phyloP scores from a whole-genome alignment of 495 filamentous ascomycete genomes.

The Hyphodiscus hymeniophilus region DNA sequence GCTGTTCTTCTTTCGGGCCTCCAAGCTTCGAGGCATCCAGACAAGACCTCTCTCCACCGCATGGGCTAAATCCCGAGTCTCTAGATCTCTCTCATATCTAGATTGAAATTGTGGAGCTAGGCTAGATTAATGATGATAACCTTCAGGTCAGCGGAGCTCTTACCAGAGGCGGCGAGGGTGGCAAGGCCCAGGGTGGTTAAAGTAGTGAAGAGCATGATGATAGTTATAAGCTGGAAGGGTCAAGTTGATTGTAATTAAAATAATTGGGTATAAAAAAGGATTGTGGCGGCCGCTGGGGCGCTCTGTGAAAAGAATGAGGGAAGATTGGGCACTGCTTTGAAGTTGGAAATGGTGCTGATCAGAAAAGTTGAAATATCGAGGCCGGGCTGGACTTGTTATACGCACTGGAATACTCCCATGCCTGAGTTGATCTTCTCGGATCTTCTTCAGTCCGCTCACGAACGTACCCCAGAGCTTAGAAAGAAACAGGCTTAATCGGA shows the following conservation, averaged over 20 bases:
- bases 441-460: conserved; percentile 13
- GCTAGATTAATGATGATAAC: neutral
- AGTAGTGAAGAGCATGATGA: conserved; percentile 20
- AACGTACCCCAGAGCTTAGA: conserved; percentile 3
- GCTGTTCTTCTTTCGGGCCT: conserved; percentile 7
- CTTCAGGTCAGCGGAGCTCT: neutral
- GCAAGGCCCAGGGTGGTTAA: conserved; percentile 16
- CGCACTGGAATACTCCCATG: neutral
- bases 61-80: conserved; percentile 3
- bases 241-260: conserved; percentile 11
- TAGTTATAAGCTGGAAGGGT: neutral
- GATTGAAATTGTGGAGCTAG: conserved; percentile 14
- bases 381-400: conserved; percentile 14
- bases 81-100: conserved; percentile 5
- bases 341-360: conserved; percentile 14
- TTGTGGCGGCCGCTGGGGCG: conserved; percentile 25
- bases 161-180: conserved; percentile 15
- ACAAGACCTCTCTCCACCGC: conserved; percentile 12
- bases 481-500: conserved; percentile 13
- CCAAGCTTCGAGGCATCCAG: conserved; percentile 12
- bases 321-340: conserved; percentile 4
- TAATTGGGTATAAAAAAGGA: conserved; percentile 13
- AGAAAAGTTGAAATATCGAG: conserved; percentile 4
- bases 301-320: conserved; percentile 22
- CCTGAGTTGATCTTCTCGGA: conserved; percentile 16